Evolutionary conservation across 2,329 filamentous ascomycete species (phyloP).

Genomic region (Diplocarpon mali): DNA sequence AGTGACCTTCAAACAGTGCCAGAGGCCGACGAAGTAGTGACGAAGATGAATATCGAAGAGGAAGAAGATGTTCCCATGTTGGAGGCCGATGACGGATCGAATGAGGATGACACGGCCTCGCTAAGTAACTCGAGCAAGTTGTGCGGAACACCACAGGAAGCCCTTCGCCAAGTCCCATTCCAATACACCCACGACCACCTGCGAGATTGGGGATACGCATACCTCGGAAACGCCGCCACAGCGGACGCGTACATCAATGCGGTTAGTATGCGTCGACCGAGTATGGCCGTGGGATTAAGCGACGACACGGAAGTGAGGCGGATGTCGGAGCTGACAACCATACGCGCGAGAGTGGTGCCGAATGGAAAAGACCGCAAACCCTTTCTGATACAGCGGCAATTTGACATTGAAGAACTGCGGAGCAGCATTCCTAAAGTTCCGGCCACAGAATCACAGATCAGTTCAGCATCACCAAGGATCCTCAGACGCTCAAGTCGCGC

Average conservation of each 20-base stretch:
- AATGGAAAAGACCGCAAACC: constrained; percentile 31
- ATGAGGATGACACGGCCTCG: neutral
- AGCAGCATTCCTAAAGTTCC: constrained; percentile 32
- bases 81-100: neutral
- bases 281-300: constrained; percentile 4
- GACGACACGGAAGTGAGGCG: neutral
- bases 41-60: constrained; percentile 6
- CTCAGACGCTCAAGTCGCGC: constrained; percentile 15
- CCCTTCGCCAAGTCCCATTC: constrained; percentile 14
- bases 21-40: constrained; percentile 5
- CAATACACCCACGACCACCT: constrained; percentile 29
- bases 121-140: constrained; percentile 4
- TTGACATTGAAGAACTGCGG: constrained; percentile 38
- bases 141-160: constrained; percentile 7
- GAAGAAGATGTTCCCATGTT: neutral
- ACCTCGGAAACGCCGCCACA: constrained; percentile 31
- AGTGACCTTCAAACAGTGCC: constrained; percentile 8
- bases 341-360: constrained; percentile 36
- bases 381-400: constrained; percentile 38
- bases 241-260: constrained; percentile 37
- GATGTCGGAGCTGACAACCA: constrained; percentile 22
- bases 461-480: neutral
- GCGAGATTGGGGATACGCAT: constrained; percentile 32
- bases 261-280: constrained; percentile 30
- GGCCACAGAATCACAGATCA: neutral